Conservation (phyloP, 371 early-diverging fungal genomes). For the Rhizopus sp. region DNA sequence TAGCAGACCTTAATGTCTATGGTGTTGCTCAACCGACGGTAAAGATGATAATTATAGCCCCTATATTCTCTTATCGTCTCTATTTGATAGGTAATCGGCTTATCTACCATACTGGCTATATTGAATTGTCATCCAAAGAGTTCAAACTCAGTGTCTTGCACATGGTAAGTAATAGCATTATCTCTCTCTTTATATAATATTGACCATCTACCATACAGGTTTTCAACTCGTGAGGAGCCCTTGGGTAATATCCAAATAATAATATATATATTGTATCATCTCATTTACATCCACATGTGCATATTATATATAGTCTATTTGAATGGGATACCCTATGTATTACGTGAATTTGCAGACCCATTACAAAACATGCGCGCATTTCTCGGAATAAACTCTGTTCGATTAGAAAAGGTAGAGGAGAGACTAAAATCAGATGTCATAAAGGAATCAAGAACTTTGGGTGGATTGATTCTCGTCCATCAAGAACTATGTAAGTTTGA, state of each 20-base stretch:
- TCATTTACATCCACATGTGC: not conserved
- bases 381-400: constrained; percentile 64
- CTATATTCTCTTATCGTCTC: not conserved
- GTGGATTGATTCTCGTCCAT: constrained; percentile 68
- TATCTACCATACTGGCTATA: constrained; percentile 63
- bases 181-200: not conserved
- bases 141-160: constrained; percentile 32
- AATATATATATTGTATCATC: not conserved
- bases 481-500: constrained; percentile 58
- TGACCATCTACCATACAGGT: constrained; percentile 43
- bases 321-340: constrained; percentile 70
- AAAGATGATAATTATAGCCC: constrained; percentile 6
- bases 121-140: constrained; percentile 58
- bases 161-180: constrained; percentile 34
- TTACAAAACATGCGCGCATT: constrained; percentile 68
- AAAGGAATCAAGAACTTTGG: constrained; percentile 54
- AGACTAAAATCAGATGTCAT: constrained; percentile 70
- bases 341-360: constrained; percentile 64
- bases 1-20: constrained; percentile 62
- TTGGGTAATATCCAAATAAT: constrained; percentile 34
- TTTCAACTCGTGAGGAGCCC: constrained; percentile 76
- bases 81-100: constrained; percentile 50
- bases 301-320: constrained; percentile 44
- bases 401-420: constrained; percentile 73
- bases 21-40: constrained; percentile 76